phyloP scores from a whole-genome alignment of 2,329 filamentous ascomycete genomes.

The Myriosclerotinia curreyana region DNA sequence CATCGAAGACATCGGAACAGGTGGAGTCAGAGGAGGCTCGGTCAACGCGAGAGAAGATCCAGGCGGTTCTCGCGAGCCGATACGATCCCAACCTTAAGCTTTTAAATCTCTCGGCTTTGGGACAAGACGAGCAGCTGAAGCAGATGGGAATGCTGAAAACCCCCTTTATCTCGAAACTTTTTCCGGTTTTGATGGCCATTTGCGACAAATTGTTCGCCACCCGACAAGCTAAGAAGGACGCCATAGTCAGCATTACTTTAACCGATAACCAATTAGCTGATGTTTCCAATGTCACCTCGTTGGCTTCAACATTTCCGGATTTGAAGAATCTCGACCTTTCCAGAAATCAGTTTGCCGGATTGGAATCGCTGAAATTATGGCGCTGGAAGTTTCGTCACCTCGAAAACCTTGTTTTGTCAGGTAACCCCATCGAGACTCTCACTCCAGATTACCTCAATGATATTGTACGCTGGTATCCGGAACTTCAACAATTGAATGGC shows the following conservation, averaged over 20 bases:
- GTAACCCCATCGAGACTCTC: constrained; percentile 67
- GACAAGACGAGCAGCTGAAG: constrained; percentile 66
- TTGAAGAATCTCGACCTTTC: constrained; percentile 87
- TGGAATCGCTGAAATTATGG: constrained; percentile 71
- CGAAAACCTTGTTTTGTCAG: constrained; percentile 74
- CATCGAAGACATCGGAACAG: constrained; percentile 29
- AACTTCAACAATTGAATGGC: constrained; percentile 73
- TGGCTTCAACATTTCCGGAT: constrained; percentile 78
- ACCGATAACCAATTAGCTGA: constrained; percentile 75
- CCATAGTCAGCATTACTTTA: constrained; percentile 78
- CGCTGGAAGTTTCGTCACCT: constrained; percentile 73
- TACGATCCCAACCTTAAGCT: constrained; percentile 72
- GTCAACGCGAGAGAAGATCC: constrained; percentile 66
- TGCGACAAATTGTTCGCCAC: constrained; percentile 75
- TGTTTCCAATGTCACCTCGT: constrained; percentile 66
- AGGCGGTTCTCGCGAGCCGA: constrained; percentile 67
- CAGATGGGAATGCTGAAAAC: constrained; percentile 67
- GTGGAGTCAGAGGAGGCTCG: constrained; percentile 50
- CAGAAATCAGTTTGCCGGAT: constrained; percentile 70
- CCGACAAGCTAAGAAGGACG: constrained; percentile 67
- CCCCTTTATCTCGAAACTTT: constrained; percentile 70
- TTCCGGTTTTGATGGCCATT: constrained; percentile 85
- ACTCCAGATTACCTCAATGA: constrained; percentile 65
- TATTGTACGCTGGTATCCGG: constrained; percentile 78
- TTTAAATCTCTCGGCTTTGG: constrained; percentile 77